phyloP scores from a whole-genome alignment of 2,329 filamentous ascomycete species.

The Macrophomina pseudophaseolina region DNA sequence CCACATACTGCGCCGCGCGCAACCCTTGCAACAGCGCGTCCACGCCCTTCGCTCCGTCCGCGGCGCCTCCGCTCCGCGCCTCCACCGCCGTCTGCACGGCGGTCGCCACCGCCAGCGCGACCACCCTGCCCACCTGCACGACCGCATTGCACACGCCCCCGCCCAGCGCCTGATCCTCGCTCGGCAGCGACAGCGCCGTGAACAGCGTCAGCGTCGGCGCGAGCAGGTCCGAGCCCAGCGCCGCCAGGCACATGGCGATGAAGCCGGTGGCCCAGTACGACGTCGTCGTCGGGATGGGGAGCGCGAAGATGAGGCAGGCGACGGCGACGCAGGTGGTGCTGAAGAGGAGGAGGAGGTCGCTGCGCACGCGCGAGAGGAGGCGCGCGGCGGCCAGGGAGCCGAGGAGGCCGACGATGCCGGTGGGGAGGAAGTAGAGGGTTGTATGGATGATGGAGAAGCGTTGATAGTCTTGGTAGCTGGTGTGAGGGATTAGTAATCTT shows the following conservation, averaged over 20 bases:
- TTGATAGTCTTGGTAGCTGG: conserved; percentile 24
- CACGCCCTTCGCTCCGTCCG: too few species aligned
- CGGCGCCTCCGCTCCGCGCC: conserved; percentile 35
- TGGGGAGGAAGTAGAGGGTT: conserved; percentile 68
- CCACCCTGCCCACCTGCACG: conserved; percentile 67
- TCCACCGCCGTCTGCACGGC: conserved; percentile 66
- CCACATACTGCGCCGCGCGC: too few species aligned
- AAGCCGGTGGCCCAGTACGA: conserved; percentile 66
- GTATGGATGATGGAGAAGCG: conserved; percentile 67
- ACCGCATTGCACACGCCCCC: conserved; percentile 71
- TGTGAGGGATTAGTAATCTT: too few species aligned
- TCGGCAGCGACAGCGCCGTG: conserved; percentile 65
- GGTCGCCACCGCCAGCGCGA: conserved; percentile 68
- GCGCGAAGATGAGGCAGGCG: conserved; percentile 65
- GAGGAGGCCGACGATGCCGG: conserved; percentile 64
- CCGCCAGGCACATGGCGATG: conserved; percentile 68
- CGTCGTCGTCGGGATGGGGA: conserved; percentile 62
- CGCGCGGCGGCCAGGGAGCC: conserved; percentile 58
- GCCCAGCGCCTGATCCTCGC: conserved; percentile 69
- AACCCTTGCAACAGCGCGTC: too few species aligned
- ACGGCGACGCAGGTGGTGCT: conserved; percentile 63
- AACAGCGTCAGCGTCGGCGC: conserved; percentile 71
- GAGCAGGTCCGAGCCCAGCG: conserved; percentile 69
- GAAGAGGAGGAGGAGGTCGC: conserved; percentile 50
- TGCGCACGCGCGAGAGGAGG: too few species aligned